Evolutionary conservation across 2,329 filamentous ascomycete species (phyloP), one percentile per base, ranked within the genome.

Genomic region (Monilinia laxa): DNA sequence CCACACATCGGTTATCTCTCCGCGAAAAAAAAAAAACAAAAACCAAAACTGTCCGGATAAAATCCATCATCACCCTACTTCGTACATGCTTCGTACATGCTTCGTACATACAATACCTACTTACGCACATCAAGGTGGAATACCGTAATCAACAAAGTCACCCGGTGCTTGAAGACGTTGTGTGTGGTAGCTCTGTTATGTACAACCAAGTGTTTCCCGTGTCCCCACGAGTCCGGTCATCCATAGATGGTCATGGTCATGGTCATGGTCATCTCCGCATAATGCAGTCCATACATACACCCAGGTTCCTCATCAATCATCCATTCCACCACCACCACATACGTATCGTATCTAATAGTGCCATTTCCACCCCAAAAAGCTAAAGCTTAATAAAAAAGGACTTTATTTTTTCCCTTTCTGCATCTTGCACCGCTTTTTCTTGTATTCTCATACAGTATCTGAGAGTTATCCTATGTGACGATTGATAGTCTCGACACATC

Each of bases 261-360:
- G 31, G 57, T 59, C 14, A 23, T 60, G 42, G 28, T 58, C 62
- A 58, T 57, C 62, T 64, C 62, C 62, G 62, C 53, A 64, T 57
- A 58, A 23, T 51, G 58, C 58, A 51, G 38, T 42, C 38, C 38
- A 45, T 64, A 35, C 42, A 31, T 11, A 63, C 28, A 42, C 47
- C 60, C 62, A 55, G 35, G 38, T 55, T 23, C 38, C 54, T 42
- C 25, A 63, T 55, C 38, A 6, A 54, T 53, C 28, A 25, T 38
- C 6, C 45, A 38, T 23, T 16, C 45, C 18, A 35, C 28, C 42
- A 35, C 31, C 31, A 62, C 45, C 35, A 51, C 45, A 55, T 25
- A 55, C 53, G 53, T 55, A 38, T 35, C 28, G 45, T 60, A 60
- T 51, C 58, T 60, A 38, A 51, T 10, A 60, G 45, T 60, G 45